Base-by-base conservation (phyloP, 208 protist genomes). In the Naegleria gruberi region DNA sequence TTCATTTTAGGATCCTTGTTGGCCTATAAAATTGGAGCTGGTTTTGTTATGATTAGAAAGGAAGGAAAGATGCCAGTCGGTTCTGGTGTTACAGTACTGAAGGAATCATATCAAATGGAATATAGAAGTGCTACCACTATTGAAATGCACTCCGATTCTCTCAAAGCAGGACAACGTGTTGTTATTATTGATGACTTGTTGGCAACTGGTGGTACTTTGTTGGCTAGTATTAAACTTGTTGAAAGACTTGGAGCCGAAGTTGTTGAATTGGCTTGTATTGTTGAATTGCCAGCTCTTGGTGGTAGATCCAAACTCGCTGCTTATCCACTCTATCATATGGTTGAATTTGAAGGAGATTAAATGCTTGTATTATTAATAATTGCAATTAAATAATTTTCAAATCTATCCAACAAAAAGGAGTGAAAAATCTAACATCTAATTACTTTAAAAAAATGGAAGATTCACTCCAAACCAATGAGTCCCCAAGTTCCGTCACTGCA, bases 161-260 rank as follows among this genome's bases (percentile, higher is more conserved):
- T 88, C 0, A 17, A 26, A 15, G 6, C 7, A 46, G 89, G 77
- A 12, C 17, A 44, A 37, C 37, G 26, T 7, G 89, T 90, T 15
- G 3, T 90, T 45, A 37, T 90, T 12, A 74, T 90, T 90, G 89
- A 90, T 82, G 89, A 90, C 87, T 51, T 90, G 10, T 45, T 90
- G 15, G 89, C 89, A 44, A 90, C 89, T 46, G 81, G 81, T 44
- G 82, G 82, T 34, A 85, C 82, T 10, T 15, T n/a, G 10, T 34
- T 8, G 23, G 82, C 82, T 46, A 10, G 19, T 85, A 12, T 6
- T 10, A n/a, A 45, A 19, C 40, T 85, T 26, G 42, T 85, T 45
- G 82, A 85, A 45, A 85, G 34, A 45, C 10, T 85, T 10, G 82
- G 82, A 34, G 82, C 19, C 17, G n/a, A 7, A 44, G 40, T 83